Percentiles rank a stretch among this genome's conserved stretches.
Evolutionary conservation across 176 grass and related monocot species (phyloP).

Genomic region (Chrysopogon serrulatus): DNA sequence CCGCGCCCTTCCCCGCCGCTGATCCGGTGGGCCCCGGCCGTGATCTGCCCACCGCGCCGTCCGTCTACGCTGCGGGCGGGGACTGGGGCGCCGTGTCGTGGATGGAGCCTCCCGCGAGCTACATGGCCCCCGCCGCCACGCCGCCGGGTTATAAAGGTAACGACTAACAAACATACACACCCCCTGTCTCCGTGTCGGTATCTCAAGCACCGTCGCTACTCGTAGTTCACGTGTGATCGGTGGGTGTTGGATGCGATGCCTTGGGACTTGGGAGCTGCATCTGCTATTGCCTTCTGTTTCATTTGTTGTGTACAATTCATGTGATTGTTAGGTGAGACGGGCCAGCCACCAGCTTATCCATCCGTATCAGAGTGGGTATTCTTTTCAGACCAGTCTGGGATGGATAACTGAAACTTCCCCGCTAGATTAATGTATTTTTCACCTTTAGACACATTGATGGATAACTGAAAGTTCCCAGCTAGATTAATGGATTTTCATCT

Average conservation of each 20-base stretch:
- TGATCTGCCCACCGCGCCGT: slow-evolving; percentile 37
- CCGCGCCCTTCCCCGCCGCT: slow-evolving; percentile 41
- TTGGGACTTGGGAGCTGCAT: not conserved
- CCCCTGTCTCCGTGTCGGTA: not conserved
- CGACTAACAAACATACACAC: not conserved
- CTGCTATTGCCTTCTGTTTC: not conserved
- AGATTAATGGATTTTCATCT: not conserved
- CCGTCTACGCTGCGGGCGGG: slow-evolving; percentile 21
- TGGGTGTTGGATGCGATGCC: not conserved
- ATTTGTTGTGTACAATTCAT: not conserved
- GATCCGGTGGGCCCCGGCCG: slow-evolving; percentile 26
- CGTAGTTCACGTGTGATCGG: not conserved
- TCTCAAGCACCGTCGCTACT: not conserved
- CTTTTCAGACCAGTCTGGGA: not conserved
- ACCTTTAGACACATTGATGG: not conserved
- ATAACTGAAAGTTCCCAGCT: not conserved
- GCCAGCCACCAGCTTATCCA: not conserved
- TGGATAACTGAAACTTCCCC: not conserved
- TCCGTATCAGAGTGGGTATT: not conserved
- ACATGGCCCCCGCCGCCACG: slow-evolving; percentile 20
- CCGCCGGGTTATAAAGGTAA: slow-evolving; percentile 10
- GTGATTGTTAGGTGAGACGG: not conserved
- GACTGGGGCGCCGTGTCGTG: slow-evolving; percentile 36
- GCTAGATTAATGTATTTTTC: not conserved
- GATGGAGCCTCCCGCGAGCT: slow-evolving; percentile 54